phyloP scores from a whole-genome alignment of 176 grass and related monocot genomes.

The Cenchrus americanus region DNA sequence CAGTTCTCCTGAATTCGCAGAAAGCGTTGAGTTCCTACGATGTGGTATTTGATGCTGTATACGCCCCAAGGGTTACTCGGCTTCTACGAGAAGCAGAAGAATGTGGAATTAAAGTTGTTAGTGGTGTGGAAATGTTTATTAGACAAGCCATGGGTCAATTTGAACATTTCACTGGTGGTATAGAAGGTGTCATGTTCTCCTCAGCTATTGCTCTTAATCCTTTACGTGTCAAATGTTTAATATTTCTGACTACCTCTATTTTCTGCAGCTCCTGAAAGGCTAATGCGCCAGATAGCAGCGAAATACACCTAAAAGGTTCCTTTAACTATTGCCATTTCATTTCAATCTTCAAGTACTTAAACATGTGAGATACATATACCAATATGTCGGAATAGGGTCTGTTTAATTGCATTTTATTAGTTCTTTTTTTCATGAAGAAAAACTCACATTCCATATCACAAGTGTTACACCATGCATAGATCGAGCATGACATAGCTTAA shows the following conservation, averaged over 20 bases:
- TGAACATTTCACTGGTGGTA: slow-evolving; percentile 75
- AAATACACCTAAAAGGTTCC: slow-evolving; percentile 77
- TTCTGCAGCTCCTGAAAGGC: slow-evolving; percentile 77
- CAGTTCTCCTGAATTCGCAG: slow-evolving; percentile 51
- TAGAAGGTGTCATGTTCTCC: slow-evolving; percentile 66
- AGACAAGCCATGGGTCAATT: slow-evolving; percentile 94
- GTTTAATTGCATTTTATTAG: background rate
- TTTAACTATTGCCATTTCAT: slow-evolving; percentile 17
- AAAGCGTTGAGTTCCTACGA: slow-evolving; percentile 77
- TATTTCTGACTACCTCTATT: slow-evolving; percentile 37
- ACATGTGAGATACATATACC: background rate
- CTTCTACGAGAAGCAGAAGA: slow-evolving; percentile 93
- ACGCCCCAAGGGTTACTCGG: slow-evolving; percentile 82
- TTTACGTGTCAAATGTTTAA: slow-evolving; percentile 12
- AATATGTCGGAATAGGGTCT: background rate
- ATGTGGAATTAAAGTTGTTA: slow-evolving; percentile 74
- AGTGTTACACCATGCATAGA: slow-evolving; percentile 20
- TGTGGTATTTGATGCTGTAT: slow-evolving; percentile 92
- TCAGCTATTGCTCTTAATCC: background rate
- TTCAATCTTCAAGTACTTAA: slow-evolving; percentile 19
- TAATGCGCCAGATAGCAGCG: slow-evolving; percentile 77
- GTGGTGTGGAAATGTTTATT: slow-evolving; percentile 95
- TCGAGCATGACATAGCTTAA: too few species aligned
- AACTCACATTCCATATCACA: slow-evolving; percentile 6
- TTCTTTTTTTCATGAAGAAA: background rate